A percentile compares a stretch with the other conserved stretches of the same genome.
Conservation (phyloP, 148 eudicot genomes). For the Heliosperma pusillum region DNA sequence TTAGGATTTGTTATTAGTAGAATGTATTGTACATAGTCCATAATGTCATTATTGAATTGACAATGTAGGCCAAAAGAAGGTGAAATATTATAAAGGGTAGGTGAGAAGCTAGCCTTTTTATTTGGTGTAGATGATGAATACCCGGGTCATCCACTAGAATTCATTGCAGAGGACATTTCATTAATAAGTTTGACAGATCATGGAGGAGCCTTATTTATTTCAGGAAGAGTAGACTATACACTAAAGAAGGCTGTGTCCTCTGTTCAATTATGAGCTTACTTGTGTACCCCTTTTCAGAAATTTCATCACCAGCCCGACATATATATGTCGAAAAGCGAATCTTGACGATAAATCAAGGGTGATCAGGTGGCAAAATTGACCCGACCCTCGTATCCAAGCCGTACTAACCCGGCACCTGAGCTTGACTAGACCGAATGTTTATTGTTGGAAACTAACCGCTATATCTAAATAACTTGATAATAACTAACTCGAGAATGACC, state of each 20-base stretch:
- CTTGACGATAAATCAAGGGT: not conserved
- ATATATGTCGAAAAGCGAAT: too few species aligned
- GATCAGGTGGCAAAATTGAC: too few species aligned
- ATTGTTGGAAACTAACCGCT: too few species aligned
- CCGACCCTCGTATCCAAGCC: too few species aligned
- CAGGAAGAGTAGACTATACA: constrained; percentile 7
- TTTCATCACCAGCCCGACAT: not conserved
- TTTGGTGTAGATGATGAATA: constrained; percentile 11
- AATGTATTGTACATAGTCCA: not conserved
- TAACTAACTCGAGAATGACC: too few species aligned
- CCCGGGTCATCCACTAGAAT: constrained; percentile 15
- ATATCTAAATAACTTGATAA: too few species aligned
- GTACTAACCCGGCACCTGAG: too few species aligned
- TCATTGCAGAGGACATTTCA: constrained; percentile 12
- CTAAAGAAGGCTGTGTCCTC: not conserved
- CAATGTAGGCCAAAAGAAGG: constrained; percentile 20
- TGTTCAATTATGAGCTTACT: constrained; percentile 4
- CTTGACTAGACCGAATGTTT: too few species aligned
- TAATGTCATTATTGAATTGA: constrained; percentile 14
- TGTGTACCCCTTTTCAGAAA: not conserved
- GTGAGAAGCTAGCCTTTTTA: constrained; percentile 9
- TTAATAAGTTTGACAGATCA: constrained; percentile 23
- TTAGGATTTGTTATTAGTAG: not conserved
- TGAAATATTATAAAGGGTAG: constrained; percentile 8
- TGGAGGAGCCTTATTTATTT: constrained; percentile 15